phyloP scores from a whole-genome alignment of 2,329 filamentous ascomycete genomes.

The Stagonosporopsis tanaceti region DNA sequence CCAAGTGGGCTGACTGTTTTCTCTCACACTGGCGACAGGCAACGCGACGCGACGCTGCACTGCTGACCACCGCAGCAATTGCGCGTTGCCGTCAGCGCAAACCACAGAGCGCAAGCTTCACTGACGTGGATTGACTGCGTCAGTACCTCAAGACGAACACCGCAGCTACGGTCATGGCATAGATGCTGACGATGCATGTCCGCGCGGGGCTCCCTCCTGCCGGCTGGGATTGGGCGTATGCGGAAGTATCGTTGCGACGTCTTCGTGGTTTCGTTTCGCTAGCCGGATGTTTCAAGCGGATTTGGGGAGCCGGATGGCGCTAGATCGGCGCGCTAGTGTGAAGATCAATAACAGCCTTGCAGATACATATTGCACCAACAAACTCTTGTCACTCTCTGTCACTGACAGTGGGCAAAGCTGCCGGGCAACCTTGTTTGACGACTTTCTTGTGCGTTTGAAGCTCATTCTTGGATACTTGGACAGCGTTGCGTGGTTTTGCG shows the following conservation, averaged over 20 bases:
- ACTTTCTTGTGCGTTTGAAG: conserved; percentile 6
- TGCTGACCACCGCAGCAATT: conserved; percentile 14
- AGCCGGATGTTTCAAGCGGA: conserved; percentile 19
- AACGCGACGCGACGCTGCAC: conserved; percentile 6
- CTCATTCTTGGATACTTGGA: conserved; percentile 1
- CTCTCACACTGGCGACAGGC: conserved; percentile 6
- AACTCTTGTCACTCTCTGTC: neutral
- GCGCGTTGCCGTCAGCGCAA: conserved; percentile 9
- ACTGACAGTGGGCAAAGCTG: neutral
- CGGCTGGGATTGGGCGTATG: conserved; percentile 9
- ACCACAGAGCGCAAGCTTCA: neutral
- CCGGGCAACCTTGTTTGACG: neutral
- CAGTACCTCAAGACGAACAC: conserved; percentile 1
- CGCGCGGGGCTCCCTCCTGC: conserved; percentile 5
- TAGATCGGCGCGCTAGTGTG: conserved; percentile 14
- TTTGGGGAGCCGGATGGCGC: conserved; percentile 20
- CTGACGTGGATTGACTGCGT: conserved; percentile 3
- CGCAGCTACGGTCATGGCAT: conserved; percentile 4
- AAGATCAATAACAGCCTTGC: conserved; percentile 5
- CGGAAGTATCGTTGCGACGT: conserved; percentile 7
- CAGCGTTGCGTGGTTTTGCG: neutral
- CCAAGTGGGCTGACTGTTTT: conserved; percentile 14
- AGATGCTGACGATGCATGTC: conserved; percentile 7
- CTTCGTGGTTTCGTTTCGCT: conserved; percentile 20
- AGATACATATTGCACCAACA: neutral